Percentiles rank a stretch among this genome's conserved stretches.
Evolutionary conservation across 208 protist genomes (phyloP).

Genomic region (Acanthamoeba castellanii): DNA sequence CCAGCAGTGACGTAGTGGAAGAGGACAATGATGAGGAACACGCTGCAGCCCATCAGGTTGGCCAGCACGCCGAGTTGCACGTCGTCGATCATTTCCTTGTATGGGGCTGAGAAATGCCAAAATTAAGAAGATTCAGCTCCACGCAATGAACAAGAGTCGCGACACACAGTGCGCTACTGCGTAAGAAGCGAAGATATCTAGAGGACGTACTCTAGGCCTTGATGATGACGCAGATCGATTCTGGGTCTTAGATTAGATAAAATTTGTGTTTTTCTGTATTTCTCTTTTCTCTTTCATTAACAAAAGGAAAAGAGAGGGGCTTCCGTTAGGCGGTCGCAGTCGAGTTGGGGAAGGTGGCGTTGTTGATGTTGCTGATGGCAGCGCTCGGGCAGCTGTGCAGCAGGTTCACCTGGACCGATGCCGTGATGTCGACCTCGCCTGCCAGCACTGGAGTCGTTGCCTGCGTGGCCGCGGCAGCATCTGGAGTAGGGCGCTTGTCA

Average conservation of each 20-base stretch:
- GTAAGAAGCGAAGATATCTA: too few species aligned
- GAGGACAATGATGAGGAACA: slow-evolving; percentile 58
- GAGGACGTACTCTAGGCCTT: too few species aligned
- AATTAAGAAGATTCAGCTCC: too few species aligned
- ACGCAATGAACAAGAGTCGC: too few species aligned
- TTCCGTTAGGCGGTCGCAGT: neutral
- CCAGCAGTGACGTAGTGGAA: slow-evolving; percentile 64
- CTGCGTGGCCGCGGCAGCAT: neutral
- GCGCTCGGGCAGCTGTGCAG: neutral
- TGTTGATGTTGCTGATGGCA: slow-evolving; percentile 9
- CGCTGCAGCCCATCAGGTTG: slow-evolving; percentile 42
- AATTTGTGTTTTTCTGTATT: too few species aligned
- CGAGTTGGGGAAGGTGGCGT: neutral
- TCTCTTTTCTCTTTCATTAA: too few species aligned
- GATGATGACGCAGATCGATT: too few species aligned
- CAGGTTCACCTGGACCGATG: neutral
- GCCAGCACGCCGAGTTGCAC: slow-evolving; percentile 64
- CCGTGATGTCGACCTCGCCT: slow-evolving; percentile 6
- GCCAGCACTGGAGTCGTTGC: neutral
- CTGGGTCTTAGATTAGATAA: too few species aligned
- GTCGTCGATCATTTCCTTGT: slow-evolving; percentile 48
- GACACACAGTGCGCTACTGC: too few species aligned
- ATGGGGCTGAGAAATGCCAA: too few species aligned
- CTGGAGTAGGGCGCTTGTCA: neutral
- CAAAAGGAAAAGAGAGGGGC: too few species aligned